phyloP scores from a whole-genome alignment of 108 stramenopile genomes.

The Cylindrotheca fusiformis region DNA sequence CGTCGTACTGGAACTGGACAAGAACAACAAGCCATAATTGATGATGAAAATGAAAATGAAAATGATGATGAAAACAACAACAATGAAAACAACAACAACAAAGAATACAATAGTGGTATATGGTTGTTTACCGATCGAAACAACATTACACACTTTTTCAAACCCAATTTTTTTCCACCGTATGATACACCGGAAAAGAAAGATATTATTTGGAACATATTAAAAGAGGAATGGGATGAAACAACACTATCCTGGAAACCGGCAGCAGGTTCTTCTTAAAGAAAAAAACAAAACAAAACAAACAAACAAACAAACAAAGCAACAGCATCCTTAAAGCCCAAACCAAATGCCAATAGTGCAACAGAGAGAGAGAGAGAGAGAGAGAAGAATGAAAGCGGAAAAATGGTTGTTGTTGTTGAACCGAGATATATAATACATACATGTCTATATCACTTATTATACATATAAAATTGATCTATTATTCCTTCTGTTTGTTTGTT shows the following conservation, averaged over 20 bases:
- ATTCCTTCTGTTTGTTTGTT: no score
- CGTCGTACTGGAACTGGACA: constrained; percentile 17
- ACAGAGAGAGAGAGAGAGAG: no score
- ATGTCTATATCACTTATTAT: no score
- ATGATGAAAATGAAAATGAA: not conserved
- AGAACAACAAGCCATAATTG: not conserved
- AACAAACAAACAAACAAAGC: no score
- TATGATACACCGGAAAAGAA: constrained; percentile 79
- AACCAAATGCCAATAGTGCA: no score
- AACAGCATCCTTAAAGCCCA: no score
- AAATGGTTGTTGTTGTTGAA: no score
- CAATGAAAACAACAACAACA: not conserved
- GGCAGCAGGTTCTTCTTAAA: no score
- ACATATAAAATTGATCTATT: no score
- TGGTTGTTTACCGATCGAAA: constrained; percentile 81
- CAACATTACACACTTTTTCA: constrained; percentile 75
- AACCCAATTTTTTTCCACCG: constrained; percentile 86
- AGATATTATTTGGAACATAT: constrained; percentile 68
- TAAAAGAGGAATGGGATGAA: constrained; percentile 85
- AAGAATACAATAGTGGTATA: constrained; percentile 44
- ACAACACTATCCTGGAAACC: constrained; percentile 68
- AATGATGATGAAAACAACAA: not conserved
- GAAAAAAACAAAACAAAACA: no score
- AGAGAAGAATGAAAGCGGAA: no score
- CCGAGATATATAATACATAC: no score